Evolutionary conservation across 1,139 yeast species (phyloP), one percentile per base, ranked within the genome.

Genomic region (Scheffersomyces titani): DNA sequence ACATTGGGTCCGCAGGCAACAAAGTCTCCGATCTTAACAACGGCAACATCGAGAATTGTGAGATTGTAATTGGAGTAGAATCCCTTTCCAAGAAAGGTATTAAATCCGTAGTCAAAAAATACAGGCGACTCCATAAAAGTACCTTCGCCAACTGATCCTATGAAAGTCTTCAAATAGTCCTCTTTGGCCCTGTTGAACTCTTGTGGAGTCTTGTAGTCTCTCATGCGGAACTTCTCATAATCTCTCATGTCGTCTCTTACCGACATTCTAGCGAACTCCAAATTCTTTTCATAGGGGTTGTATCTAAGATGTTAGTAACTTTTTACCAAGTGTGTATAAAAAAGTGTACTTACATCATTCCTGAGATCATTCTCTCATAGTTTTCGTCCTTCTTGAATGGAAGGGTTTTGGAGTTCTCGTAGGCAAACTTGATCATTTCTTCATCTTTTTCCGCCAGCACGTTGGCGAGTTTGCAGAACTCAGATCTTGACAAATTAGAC

Each of bases 151-250:
- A 46, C 49, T 13, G 20, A 22, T 9, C 49, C 49, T 13, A 46
- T 19, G 49, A 46, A 46, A 19, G 49, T 19, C 49, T 19, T 46
- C 24, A 46, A 46, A n/a, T 46, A 22, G 49, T 46, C 49, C n/a
- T 46, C 49, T 46, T 46, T 46, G n/a, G 49, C 49, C 49, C 19
- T 46, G 6, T 19, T 22, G 49, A 46, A 46, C 24, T 46, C 49
- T 7, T 19, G 22, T 46, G 49, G 49, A 46, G 49, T 46, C 49
- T 46, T 46, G 49, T 46, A 46, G 49, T 46, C 49, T 46, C 49
- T 19, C 49, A 46, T 46, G 13, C 49, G 20, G 11, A 46, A 46
- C 19, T 22, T 46, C 22, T 46, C 49, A 22, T 46, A 46, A n/a
- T 46, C 49, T 19, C 20, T 20, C 49, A 46, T 46, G 18, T 19